Evolutionary conservation across 768 basidiomycete genomes (phyloP), one percentile per base, ranked within the genome.

Genomic region (Kwoniella sp.): DNA sequence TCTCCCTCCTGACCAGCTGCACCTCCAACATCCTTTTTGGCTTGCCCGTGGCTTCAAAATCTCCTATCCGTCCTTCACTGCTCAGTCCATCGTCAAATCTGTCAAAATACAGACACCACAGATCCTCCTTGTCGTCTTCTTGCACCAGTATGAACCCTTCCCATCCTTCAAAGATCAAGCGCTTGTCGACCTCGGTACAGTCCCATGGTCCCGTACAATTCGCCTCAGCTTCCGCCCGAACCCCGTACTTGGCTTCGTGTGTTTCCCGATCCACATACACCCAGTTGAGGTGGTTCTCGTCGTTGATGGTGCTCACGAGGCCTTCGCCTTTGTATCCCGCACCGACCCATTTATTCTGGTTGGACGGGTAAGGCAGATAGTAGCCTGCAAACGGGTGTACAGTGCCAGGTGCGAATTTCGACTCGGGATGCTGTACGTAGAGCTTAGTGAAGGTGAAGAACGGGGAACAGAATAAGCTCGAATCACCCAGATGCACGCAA

Each of bases 291-390:
- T 55, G 52, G 26, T 64, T 56, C 17, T 55, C 41, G 13, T 57
- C 63, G 47, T 64, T 64, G 28, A 58, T 64, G 23, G 63, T 56
- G 41, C 52, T 64, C n/a, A 64, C 63, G 22, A 64, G 29, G 20
- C 63, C 63, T 58, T 64, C 63, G 22, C 63, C 63, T 37, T 64
- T 64, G 37, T 54, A 64, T 20, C 63, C 63, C 29, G 63, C 63
- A 3, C 52, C 56, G 17, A 45, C 41, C 63, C 63, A 64, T 29
- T 54, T 57, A 9, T 17, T 51, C n/a, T 64, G 63, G 30, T 64
- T 64, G 1, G 47, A 50, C 13, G 63, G 63, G 28, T 64, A 64
- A 1, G 63, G 63, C 8, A 64, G 56, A 38, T 64, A 64, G 34
- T 64, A 64, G 13, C 63, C 63, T 11, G 63, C 41, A 23, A 64